phyloP scores from a whole-genome alignment of 2,329 filamentous ascomycete species.

The Penicillium italicum region DNA sequence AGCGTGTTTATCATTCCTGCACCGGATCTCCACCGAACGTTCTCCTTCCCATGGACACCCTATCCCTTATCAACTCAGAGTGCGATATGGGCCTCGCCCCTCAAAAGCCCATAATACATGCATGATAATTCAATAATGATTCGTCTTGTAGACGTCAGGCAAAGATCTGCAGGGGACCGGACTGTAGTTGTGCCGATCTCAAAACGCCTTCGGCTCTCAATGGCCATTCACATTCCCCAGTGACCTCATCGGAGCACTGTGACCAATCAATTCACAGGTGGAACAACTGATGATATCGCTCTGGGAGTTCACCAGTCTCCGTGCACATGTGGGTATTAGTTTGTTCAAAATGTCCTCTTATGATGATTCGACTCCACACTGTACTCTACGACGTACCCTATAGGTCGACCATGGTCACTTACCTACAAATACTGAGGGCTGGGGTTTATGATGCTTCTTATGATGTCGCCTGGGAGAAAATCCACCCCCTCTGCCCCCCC shows the following conservation, averaged over 20 bases:
- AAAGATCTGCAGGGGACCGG: slow-evolving; percentile 24
- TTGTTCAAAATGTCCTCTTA: slow-evolving; percentile 10
- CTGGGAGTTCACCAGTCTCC: slow-evolving; percentile 11
- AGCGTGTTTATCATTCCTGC: slow-evolving; percentile 3
- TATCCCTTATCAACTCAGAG: slow-evolving; percentile 6
- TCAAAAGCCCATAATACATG: background rate
- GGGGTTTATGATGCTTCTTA: slow-evolving; percentile 12
- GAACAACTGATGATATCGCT: slow-evolving; percentile 12
- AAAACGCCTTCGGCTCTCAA: slow-evolving; percentile 4
- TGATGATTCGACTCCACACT: slow-evolving; percentile 8
- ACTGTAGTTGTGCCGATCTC: slow-evolving; percentile 17
- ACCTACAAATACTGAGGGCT: background rate
- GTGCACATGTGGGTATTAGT: slow-evolving; percentile 14
- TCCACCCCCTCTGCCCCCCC: background rate
- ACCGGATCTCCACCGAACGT: slow-evolving; percentile 7
- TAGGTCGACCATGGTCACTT: background rate
- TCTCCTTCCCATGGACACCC: slow-evolving; percentile 6
- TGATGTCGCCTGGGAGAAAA: slow-evolving; percentile 17
- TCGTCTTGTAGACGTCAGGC: slow-evolving; percentile 17
- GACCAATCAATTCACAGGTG: slow-evolving; percentile 8
- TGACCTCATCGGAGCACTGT: slow-evolving; percentile 22
- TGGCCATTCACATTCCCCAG: slow-evolving; percentile 21
- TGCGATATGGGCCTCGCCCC: slow-evolving; percentile 11
- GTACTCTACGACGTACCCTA: background rate
- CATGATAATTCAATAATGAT: slow-evolving; percentile 14